Evolutionary conservation across 75 land plant species (phyloP).

Genomic region (Picea sitchensis): DNA sequence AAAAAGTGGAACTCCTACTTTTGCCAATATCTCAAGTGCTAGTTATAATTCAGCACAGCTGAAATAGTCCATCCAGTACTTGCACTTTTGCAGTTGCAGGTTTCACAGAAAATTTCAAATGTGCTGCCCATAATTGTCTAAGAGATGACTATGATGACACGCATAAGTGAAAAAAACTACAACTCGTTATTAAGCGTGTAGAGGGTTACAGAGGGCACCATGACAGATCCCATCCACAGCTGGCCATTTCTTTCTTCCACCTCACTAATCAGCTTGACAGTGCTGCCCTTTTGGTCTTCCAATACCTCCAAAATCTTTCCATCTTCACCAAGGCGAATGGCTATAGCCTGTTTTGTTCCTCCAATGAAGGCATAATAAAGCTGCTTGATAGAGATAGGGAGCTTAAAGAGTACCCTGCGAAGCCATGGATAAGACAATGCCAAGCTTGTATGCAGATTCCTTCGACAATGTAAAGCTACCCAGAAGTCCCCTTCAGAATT

Average conservation of each 20-base stretch:
- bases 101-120: too few species aligned
- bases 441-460: conserved; percentile 11
- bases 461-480: conserved; percentile 65
- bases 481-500: conserved; percentile 63
- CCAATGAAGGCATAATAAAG: conserved; percentile 13
- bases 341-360: conserved; percentile 25
- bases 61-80: too few species aligned
- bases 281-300: conserved; percentile 31
- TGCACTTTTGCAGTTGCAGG: too few species aligned
- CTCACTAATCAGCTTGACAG: conserved; percentile 38
- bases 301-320: conserved; percentile 54
- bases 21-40: too few species aligned
- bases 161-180: too few species aligned
- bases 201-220: conserved; percentile 41
- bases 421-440: conserved; percentile 21
- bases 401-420: conserved; percentile 12
- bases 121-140: too few species aligned
- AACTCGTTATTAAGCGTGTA: conserved; percentile 3
- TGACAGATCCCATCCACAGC: conserved; percentile 80
- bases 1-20: too few species aligned
- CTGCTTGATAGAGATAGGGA: conserved; percentile 22
- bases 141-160: too few species aligned
- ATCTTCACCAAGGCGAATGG: conserved; percentile 24
- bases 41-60: too few species aligned
- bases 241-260: conserved; percentile 66